Percentiles rank a stretch among this genome's conserved stretches.
Conservation (phyloP, 106 monocot species). For the Agapanthus africanus region DNA sequence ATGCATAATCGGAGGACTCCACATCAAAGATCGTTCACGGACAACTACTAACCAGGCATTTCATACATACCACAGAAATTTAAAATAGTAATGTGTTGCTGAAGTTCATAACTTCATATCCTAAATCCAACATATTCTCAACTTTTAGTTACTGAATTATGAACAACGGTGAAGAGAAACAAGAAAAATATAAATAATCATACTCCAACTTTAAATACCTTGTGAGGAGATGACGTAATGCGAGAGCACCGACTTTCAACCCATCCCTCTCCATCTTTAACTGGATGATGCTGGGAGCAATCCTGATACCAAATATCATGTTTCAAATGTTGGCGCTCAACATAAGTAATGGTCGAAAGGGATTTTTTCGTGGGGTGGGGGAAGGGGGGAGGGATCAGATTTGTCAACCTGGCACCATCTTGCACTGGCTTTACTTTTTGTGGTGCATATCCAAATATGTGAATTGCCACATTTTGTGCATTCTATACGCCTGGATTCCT, state of each 20-base stretch:
- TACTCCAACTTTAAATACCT: slow-evolving; percentile 39
- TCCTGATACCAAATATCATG: slow-evolving; percentile 36
- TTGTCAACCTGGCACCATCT: slow-evolving; percentile 86
- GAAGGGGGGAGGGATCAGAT: no score
- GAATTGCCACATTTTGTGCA: slow-evolving; percentile 93
- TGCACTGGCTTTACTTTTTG: slow-evolving; percentile 66
- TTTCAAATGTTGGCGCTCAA: neutral
- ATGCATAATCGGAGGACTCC: no score
- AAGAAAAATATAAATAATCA: neutral
- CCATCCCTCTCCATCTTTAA: slow-evolving; percentile 97
- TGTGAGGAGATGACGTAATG: slow-evolving; percentile 32
- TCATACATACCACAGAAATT: no score
- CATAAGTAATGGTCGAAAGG: neutral
- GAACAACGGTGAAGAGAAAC: no score
- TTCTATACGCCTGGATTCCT: slow-evolving; percentile 91
- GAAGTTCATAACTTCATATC: no score
- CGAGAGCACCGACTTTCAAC: slow-evolving; percentile 58
- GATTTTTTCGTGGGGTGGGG: no score
- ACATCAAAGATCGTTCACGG: no score
- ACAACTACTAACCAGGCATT: no score
- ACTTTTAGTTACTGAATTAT: no score
- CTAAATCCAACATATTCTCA: no score
- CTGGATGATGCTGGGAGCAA: slow-evolving; percentile 75
- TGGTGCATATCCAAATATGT: slow-evolving; percentile 91
- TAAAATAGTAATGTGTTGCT: no score